Conservation (phyloP, 495 filamentous ascomycete genomes). For the Penicillium dipodomyicola region DNA sequence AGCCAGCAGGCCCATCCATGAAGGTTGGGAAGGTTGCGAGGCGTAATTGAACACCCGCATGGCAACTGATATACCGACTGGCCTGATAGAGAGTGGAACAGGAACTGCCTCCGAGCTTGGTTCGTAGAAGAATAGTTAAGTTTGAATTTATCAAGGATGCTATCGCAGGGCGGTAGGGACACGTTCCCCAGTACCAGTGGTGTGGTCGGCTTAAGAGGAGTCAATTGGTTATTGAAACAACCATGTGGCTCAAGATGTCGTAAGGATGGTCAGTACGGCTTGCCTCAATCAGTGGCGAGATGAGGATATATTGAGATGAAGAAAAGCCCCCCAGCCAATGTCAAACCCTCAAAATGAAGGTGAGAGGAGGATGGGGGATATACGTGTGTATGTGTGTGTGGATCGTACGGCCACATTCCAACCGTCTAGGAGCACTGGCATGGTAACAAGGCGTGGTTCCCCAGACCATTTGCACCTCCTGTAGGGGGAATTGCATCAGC, state of each 20-base stretch:
- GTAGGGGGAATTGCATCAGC: conserved; percentile 1
- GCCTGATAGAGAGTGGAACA: neutral
- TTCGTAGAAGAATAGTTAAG: neutral
- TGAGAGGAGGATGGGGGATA: conserved; percentile 2
- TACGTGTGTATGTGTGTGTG: conserved; percentile 6
- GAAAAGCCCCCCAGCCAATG: conserved; percentile 1
- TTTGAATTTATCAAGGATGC: neutral
- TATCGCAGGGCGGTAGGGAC: neutral
- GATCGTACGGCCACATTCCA: conserved; percentile 24
- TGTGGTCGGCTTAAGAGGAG: neutral
- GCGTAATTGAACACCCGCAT: conserved; percentile 17
- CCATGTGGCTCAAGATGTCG: no score
- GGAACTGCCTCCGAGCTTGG: neutral
- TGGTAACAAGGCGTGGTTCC: conserved; percentile 30
- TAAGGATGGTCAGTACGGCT: neutral
- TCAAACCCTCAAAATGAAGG: conserved; percentile 1
- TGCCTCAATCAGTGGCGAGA: neutral
- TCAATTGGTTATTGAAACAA: neutral
- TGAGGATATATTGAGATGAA: conserved; percentile 3
- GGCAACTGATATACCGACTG: neutral
- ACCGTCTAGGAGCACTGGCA: conserved; percentile 23
- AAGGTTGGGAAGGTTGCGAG: conserved; percentile 17
- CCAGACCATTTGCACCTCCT: conserved; percentile 14
- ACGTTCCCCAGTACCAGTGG: no score
- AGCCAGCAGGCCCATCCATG: conserved; percentile 24